Evolutionary conservation across 2,329 filamentous ascomycete genomes (phyloP).

Genomic region (Xylariaceae sp.): DNA sequence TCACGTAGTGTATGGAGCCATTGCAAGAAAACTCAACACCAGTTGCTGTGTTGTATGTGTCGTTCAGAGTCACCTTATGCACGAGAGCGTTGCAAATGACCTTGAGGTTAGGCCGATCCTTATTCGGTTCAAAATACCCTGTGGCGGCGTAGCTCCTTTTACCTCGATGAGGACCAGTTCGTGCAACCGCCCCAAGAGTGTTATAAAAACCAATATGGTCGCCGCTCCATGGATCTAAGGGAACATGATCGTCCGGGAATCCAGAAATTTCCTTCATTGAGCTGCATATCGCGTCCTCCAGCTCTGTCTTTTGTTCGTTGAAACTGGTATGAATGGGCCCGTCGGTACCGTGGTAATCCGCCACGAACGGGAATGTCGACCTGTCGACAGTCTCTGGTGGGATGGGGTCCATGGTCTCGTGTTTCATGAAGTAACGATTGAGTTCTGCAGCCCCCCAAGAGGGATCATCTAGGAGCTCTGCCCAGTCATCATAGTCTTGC

Average conservation of each 20-base stretch:
- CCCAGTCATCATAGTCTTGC: constrained; percentile 19
- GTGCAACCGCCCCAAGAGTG: constrained; percentile 1
- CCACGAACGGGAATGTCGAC: constrained; percentile 2
- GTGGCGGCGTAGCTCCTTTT: constrained; percentile 2
- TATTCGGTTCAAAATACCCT: constrained; percentile 3
- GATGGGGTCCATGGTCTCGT: constrained; percentile 3
- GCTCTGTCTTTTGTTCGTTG: constrained; percentile 2
- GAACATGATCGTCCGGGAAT: constrained; percentile 1
- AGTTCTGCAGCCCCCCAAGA: constrained; percentile 2
- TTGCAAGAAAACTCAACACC: constrained; percentile 1
- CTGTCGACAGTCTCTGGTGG: background rate
- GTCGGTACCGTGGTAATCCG: constrained; percentile 1
- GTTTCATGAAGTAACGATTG: constrained; percentile 3
- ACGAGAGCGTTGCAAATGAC: constrained; percentile 3
- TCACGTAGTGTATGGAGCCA: background rate
- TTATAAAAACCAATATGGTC: constrained; percentile 4
- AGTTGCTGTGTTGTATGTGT: background rate
- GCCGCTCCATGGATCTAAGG: constrained; percentile 3
- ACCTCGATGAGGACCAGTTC: background rate
- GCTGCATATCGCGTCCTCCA: background rate
- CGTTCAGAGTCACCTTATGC: background rate
- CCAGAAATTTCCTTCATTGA: constrained; percentile 1
- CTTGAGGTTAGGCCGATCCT: constrained; percentile 2
- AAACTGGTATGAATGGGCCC: constrained; percentile 2
- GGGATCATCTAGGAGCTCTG: background rate